phyloP scores from a whole-genome alignment of 2,329 filamentous ascomycete species.

The Aspergillus chevalieri region DNA sequence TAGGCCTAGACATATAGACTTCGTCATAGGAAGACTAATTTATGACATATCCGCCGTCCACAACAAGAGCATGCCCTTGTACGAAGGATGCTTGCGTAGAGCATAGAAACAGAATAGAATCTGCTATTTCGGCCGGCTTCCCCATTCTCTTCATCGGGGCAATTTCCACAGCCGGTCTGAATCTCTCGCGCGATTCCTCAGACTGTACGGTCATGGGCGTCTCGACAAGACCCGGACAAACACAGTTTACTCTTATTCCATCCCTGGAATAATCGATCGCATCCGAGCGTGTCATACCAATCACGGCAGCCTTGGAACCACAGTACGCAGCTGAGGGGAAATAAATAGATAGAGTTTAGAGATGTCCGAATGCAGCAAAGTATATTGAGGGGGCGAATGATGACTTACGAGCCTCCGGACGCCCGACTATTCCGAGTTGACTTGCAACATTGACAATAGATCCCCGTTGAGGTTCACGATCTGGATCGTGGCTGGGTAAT shows the following conservation, averaged over 20 bases:
- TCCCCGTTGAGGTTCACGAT: slow-evolving; percentile 38
- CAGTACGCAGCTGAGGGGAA: slow-evolving; percentile 47
- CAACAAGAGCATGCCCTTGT: slow-evolving; percentile 48
- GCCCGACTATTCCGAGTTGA: slow-evolving; percentile 47
- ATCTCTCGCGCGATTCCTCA: slow-evolving; percentile 32
- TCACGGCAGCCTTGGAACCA: slow-evolving; percentile 53
- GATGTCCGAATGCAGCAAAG: not conserved
- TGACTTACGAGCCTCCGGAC: slow-evolving; percentile 40
- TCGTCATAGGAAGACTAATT: slow-evolving; percentile 9
- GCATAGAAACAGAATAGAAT: slow-evolving; percentile 46
- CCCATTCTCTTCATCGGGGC: slow-evolving; percentile 51
- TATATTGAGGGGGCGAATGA: not conserved
- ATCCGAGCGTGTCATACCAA: slow-evolving; percentile 53
- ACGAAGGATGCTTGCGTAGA: slow-evolving; percentile 47
- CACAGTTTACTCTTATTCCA: slow-evolving; percentile 28
- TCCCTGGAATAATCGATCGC: slow-evolving; percentile 50
- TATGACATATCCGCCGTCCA: slow-evolving; percentile 50
- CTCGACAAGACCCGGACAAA: slow-evolving; percentile 41
- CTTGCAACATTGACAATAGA: slow-evolving; percentile 50
- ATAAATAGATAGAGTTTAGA: not conserved
- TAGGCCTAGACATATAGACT: not conserved
- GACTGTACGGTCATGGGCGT: slow-evolving; percentile 43
- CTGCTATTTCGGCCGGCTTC: slow-evolving; percentile 44
- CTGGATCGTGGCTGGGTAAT: slow-evolving; percentile 32
- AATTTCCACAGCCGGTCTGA: slow-evolving; percentile 41